phyloP scores from a whole-genome alignment of 2,329 filamentous ascomycete species.

The Triangularia verruculosa region DNA sequence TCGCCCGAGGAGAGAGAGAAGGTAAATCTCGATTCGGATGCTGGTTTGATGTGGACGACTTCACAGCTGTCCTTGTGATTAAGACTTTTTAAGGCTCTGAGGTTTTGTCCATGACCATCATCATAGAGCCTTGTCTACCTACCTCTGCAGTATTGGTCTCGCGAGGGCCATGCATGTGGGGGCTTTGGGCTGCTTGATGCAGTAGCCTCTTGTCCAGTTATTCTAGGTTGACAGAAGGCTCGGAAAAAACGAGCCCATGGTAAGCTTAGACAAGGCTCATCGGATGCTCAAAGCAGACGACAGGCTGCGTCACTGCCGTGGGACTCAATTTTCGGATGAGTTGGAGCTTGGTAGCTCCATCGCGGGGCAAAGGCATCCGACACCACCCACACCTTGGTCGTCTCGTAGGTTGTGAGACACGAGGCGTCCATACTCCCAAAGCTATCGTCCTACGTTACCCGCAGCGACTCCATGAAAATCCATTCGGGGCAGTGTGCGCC shows the following conservation, averaged over 20 bases:
- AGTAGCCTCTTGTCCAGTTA: not conserved
- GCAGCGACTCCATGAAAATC: not conserved
- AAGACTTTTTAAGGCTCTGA: not conserved
- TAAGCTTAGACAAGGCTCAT: not conserved
- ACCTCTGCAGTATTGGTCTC: not conserved
- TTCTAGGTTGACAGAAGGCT: not conserved
- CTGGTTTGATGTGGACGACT: not conserved
- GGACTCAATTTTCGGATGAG: not conserved
- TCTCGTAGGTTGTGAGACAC: not conserved
- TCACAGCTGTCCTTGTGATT: not conserved
- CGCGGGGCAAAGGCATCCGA: not conserved
- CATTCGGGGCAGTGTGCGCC: not conserved
- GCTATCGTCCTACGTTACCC: not conserved
- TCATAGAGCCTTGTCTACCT: not conserved
- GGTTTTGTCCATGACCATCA: not conserved
- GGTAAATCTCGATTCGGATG: not conserved
- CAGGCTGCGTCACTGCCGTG: not conserved
- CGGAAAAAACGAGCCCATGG: not conserved
- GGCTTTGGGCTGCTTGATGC: not conserved
- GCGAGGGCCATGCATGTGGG: not conserved
- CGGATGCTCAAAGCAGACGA: not conserved
- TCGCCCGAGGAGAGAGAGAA: not conserved
- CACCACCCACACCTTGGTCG: not conserved
- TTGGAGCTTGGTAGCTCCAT: not conserved
- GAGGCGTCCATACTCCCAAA: not conserved